phyloP scores from a whole-genome alignment of 768 basidiomycete species.

The Russula earlei region DNA sequence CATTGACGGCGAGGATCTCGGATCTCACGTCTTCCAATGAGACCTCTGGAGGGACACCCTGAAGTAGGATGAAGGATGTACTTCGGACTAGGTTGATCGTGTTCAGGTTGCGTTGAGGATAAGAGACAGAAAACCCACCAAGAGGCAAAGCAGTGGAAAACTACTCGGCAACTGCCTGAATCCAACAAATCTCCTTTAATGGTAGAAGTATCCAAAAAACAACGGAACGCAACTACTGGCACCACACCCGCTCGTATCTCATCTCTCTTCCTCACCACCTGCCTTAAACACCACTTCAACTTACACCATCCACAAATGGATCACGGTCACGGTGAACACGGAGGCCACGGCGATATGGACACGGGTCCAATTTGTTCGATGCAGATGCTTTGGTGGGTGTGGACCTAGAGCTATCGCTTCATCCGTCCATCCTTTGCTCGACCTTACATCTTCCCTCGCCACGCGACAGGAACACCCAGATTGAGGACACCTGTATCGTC shows the following conservation, averaged over 20 bases:
- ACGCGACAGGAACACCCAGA: constrained; percentile 56
- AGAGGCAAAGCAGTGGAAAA: constrained; percentile 93
- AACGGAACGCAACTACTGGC: too few species aligned
- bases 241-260: too few species aligned
- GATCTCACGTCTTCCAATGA: constrained; percentile 81
- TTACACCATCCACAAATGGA: constrained; percentile 22
- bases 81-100: constrained; percentile 49
- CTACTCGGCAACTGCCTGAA: too few species aligned
- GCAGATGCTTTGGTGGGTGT: constrained; percentile 70
- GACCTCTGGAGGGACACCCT: constrained; percentile 85
- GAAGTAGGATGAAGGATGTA: constrained; percentile 89
- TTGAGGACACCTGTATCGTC: constrained; percentile 74
- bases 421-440: too few species aligned
- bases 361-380: constrained; percentile 49
- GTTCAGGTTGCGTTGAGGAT: constrained; percentile 10
- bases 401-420: not conserved
- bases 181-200: too few species aligned
- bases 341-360: constrained; percentile 31
- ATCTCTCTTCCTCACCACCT: too few species aligned
- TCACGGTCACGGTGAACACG: constrained; percentile 38
- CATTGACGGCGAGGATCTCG: constrained; percentile 74
- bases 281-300: too few species aligned
- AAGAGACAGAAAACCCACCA: constrained; percentile 37
- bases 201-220: too few species aligned
- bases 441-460: not conserved